Conservation (phyloP, 352 stramenopile genomes). For the Pythium volutum region DNA sequence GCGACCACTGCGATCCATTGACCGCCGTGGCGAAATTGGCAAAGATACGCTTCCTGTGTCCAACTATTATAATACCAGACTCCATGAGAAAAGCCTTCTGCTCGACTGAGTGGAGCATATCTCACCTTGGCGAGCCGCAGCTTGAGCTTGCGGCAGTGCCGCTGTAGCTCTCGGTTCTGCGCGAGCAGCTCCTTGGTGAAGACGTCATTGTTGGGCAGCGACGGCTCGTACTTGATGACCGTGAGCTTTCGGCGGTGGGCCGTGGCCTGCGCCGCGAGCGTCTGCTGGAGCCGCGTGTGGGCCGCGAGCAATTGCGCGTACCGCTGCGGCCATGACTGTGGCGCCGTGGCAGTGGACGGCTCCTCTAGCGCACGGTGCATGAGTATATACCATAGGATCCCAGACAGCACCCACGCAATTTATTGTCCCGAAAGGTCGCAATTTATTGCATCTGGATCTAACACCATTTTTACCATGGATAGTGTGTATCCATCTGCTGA, state of each 20-base stretch:
- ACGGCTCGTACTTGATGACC: slow-evolving; percentile 49
- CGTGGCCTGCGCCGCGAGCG: slow-evolving; percentile 30
- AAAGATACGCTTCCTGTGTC: background rate
- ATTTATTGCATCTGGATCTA: background rate
- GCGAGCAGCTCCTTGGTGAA: slow-evolving; percentile 65
- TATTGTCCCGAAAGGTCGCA: background rate
- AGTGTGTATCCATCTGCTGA: no score
- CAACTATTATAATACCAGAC: no score
- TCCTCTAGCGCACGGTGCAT: background rate
- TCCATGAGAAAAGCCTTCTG: no score
- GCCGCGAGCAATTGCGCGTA: slow-evolving; percentile 34
- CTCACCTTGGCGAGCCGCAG: slow-evolving; percentile 42
- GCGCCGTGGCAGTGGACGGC: background rate
- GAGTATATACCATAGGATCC: no score
- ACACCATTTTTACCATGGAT: background rate
- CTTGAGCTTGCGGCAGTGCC: slow-evolving; percentile 34
- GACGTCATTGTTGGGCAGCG: slow-evolving; percentile 59
- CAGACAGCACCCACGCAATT: background rate
- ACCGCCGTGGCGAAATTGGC: slow-evolving; percentile 6
- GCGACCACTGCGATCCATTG: background rate
- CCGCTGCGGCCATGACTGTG: slow-evolving; percentile 36
- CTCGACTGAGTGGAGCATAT: no score
- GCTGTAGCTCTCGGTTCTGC: slow-evolving; percentile 48
- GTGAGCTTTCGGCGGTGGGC: slow-evolving; percentile 46
- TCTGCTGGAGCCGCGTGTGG: slow-evolving; percentile 35